These are phyloP conservation scores for Chlorella variabilis DNA, from an alignment of 163 green algal genomes.

Conservation along the genomic window DNA sequence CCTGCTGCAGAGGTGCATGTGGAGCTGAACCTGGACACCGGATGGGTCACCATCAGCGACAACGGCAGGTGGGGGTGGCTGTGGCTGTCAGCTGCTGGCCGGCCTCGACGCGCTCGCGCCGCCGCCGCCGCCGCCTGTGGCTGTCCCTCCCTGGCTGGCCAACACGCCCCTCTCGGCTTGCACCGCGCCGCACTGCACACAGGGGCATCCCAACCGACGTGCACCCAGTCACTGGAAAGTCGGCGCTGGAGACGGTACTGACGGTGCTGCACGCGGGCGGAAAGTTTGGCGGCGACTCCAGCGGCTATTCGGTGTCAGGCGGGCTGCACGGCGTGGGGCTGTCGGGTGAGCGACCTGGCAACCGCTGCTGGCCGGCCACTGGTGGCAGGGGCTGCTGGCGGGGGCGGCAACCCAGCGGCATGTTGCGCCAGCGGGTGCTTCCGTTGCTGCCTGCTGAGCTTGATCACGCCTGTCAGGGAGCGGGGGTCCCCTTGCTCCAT, in stretches of 20 bases:
- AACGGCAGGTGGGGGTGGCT: constrained; percentile 69
- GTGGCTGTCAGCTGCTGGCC: no score
- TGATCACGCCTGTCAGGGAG: no score
- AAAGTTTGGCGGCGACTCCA: constrained; percentile 93
- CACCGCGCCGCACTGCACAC: background rate
- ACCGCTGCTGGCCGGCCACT: no score
- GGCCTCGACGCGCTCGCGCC: no score
- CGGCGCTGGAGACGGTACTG: constrained; percentile 93
- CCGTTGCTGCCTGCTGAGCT: no score
- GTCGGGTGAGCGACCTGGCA: constrained; percentile 38
- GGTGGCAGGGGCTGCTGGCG: no score
- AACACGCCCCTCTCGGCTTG: no score
- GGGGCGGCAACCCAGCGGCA: no score
- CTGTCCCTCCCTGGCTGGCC: no score
- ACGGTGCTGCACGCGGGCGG: constrained; percentile 97
- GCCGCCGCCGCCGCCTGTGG: no score
- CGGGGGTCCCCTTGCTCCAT: no score
- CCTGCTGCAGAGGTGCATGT: constrained; percentile 70
- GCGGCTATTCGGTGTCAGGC: constrained; percentile 92
- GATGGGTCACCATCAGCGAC: constrained; percentile 88
- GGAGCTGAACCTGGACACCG: constrained; percentile 73
- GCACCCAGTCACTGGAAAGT: constrained; percentile 91
- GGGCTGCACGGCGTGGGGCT: constrained; percentile 98
- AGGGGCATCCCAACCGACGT: constrained; percentile 94
- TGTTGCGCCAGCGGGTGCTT: no score